phyloP scores from a whole-genome alignment of 2,329 filamentous ascomycete species.

The Massarina eburnea region DNA sequence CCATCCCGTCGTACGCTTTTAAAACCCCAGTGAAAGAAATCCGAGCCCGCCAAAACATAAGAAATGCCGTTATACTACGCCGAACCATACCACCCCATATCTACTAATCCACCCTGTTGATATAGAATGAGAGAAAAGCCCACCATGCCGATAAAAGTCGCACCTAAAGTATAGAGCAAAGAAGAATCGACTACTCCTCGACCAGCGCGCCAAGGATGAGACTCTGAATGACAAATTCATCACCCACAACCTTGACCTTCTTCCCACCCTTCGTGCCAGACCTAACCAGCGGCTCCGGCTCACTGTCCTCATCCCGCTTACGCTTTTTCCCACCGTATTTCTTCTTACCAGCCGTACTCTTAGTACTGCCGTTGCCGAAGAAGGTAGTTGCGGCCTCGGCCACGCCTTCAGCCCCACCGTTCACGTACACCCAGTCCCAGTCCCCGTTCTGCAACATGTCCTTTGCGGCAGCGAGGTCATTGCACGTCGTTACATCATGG shows the following conservation, averaged over 20 bases:
- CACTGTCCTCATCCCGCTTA: slow-evolving; percentile 42
- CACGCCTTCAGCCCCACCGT: slow-evolving; percentile 64
- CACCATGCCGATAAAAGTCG: too few relatives aligned
- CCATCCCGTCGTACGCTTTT: too few relatives aligned
- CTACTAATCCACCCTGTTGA: too few relatives aligned
- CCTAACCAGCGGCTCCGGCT: slow-evolving; percentile 24
- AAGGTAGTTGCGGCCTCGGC: slow-evolving; percentile 57
- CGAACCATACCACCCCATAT: background rate
- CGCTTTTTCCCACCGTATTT: slow-evolving; percentile 43
- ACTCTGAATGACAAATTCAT: slow-evolving; percentile 90
- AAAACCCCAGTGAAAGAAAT: too few relatives aligned
- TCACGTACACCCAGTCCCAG: slow-evolving; percentile 81
- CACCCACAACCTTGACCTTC: slow-evolving; percentile 68
- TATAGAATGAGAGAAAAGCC: background rate
- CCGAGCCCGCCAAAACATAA: too few relatives aligned
- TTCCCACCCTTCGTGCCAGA: slow-evolving; percentile 47
- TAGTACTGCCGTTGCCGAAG: slow-evolving; percentile 32
- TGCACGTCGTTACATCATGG: slow-evolving; percentile 63
- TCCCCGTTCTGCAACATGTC: slow-evolving; percentile 58
- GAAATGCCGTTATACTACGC: too few relatives aligned
- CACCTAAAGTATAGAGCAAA: too few relatives aligned
- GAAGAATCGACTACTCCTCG: slow-evolving; percentile 50
- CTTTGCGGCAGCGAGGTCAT: slow-evolving; percentile 66
- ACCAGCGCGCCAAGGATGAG: slow-evolving; percentile 81
- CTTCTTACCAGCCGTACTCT: slow-evolving; percentile 18